Evolutionary conservation across 306 rosid genomes (phyloP).

Genomic region (Sicyos edulis): DNA sequence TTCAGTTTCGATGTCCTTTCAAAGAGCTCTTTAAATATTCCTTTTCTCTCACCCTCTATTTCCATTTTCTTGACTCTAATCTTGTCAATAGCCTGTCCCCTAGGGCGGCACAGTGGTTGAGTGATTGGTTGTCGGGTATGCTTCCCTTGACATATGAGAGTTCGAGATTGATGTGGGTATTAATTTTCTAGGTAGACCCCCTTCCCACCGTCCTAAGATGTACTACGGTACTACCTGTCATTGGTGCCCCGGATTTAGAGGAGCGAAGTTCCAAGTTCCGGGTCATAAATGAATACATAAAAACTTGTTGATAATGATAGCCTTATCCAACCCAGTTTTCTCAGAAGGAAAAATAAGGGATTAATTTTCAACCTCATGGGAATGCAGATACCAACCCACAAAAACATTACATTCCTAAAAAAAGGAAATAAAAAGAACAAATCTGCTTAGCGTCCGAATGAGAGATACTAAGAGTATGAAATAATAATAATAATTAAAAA

Average conservation of each 20-base stretch:
- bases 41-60: neutral
- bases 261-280: no score
- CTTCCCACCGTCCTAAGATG: no score
- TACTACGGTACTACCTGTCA: no score
- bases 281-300: no score
- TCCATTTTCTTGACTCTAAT: neutral
- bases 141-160: no score
- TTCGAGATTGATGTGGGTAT: no score
- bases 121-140: no score
- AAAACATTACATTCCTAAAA: neutral
- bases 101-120: no score
- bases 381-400: neutral
- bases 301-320: no score
- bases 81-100: neutral
- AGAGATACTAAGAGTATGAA: neutral
- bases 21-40: neutral
- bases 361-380: neutral
- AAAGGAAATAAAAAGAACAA: neutral
- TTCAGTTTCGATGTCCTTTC: neutral
- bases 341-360: neutral
- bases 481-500: neutral
- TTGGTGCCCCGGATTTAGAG: no score
- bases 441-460: no score
- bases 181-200: no score
- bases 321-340: neutral